Conservation (phyloP, 345 rosid genomes). For the Cochlearia excelsa region DNA sequence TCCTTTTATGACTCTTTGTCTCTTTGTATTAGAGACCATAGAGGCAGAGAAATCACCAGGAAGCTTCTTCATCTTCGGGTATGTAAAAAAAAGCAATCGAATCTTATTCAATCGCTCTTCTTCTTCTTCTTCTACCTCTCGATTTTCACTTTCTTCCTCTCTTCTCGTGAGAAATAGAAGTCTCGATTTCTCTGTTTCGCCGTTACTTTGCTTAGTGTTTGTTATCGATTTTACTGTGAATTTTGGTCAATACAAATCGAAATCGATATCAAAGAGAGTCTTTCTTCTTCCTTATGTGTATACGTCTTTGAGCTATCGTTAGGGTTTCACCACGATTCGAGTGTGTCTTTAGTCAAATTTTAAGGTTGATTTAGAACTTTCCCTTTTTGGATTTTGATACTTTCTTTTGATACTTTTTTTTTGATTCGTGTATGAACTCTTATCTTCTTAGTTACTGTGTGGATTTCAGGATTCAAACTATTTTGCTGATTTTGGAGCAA, state of each 20-base stretch:
- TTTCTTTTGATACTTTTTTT: not conserved
- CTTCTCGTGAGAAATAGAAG: not conserved
- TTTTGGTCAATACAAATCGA: slow-evolving; percentile 22
- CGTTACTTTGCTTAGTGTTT: not conserved
- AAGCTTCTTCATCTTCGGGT: slow-evolving; percentile 36
- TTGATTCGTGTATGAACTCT: slow-evolving; percentile 19
- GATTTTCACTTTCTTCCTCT: not conserved
- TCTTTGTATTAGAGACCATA: not conserved
- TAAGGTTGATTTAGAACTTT: slow-evolving; percentile 14
- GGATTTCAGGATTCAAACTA: slow-evolving; percentile 18
- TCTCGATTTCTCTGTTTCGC: slow-evolving; percentile 1
- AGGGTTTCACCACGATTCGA: slow-evolving; percentile 18
- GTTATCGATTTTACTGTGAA: not conserved
- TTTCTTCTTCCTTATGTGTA: slow-evolving; percentile 22
- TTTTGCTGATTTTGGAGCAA: not conserved
- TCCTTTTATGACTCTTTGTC: slow-evolving; percentile 7
- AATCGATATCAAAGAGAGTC: slow-evolving; percentile 2
- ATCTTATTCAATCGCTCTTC: not conserved
- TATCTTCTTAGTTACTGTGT: slow-evolving; percentile 4
- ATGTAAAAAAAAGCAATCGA: slow-evolving; percentile 16
- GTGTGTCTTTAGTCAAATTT: slow-evolving; percentile 12
- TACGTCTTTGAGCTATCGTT: not conserved
- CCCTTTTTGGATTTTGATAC: not conserved
- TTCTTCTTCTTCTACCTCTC: not conserved
- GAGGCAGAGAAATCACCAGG: slow-evolving; percentile 15